Conservation (phyloP, 73 alveolate genomes). For the Loxodes magnus region DNA sequence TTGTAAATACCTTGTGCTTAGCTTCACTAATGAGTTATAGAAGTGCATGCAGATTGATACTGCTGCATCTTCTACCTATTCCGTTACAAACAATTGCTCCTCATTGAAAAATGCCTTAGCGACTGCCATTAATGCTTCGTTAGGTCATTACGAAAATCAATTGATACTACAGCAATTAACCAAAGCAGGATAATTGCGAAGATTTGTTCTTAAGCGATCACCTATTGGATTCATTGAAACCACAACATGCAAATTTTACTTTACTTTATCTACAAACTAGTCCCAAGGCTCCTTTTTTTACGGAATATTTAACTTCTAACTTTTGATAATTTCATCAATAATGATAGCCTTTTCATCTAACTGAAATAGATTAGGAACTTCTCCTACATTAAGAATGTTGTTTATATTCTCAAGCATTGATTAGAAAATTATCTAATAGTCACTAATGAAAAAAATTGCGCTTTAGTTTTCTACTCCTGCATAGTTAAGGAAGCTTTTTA, state of each 20-base stretch:
- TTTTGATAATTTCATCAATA: constrained; percentile 65
- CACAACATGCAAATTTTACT: constrained; percentile 68
- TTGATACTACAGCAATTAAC: constrained; percentile 88
- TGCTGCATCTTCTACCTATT: constrained; percentile 31
- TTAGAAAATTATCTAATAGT: constrained; percentile 62
- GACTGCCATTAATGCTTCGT: constrained; percentile 66
- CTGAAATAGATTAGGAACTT: constrained; percentile 72
- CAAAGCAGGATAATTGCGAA: constrained; percentile 95
- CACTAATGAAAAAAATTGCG: constrained; percentile 61
- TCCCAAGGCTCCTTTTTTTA: constrained; percentile 64
- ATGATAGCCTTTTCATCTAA: constrained; percentile 76
- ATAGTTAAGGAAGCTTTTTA: constrained; percentile 57
- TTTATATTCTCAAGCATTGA: constrained; percentile 71
- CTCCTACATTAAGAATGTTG: constrained; percentile 84
- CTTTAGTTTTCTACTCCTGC: constrained; percentile 61
- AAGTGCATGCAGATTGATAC: constrained; percentile 65
- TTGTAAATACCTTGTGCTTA: constrained; percentile 14
- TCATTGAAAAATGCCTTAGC: constrained; percentile 23
- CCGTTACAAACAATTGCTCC: constrained; percentile 5
- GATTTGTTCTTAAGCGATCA: constrained; percentile 47
- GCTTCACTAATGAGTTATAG: constrained; percentile 35
- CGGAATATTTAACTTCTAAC: constrained; percentile 55
- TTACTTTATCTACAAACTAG: constrained; percentile 51
- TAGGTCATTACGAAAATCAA: constrained; percentile 87
- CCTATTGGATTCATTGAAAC: constrained; percentile 84